Evolutionary conservation across 2,329 filamentous ascomycete species (phyloP), one percentile per base, ranked within the genome.

Genomic region (Orbilia oligospora): DNA sequence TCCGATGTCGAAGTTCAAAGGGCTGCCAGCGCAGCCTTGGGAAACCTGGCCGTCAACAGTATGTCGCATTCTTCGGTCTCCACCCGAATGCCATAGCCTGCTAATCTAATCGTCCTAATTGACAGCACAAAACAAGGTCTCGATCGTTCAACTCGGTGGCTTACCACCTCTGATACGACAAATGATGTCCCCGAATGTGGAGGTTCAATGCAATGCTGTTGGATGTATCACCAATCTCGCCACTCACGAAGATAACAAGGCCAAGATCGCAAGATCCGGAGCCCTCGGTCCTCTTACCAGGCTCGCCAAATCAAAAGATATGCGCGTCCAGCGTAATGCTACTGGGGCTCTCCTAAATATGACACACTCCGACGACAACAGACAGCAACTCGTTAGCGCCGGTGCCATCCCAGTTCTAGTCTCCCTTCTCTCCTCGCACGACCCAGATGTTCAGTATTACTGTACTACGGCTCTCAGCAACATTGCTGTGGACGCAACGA

Each of bases 381-480:
- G 96, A 81, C 94, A 98, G 85, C 94, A 99, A 85, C 91, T 99
- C 30, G 96, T 99, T 81, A 97, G 97, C 81, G 96, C 96, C 55
- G 95, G 95, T 80, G 96, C 96, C n/a, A 97, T 99, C 81, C 96
- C 96, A 4, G 95, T 99, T 8, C 90, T 99, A 27, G 96, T 99
- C 48, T 94, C 97, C 83, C 90, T 99, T 24, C 90, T 99, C 55
- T 94, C 93, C 8, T 98, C 96, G 27, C 87, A 91, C 75, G 96
- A 99, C 83, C 94, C 97, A 81, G 96, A 99, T 83, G 96, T 99
- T 36, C 96, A 99, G 86, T 99, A 99, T 86, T 99, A 99, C 86
- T 99, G 96, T 87, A 99, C 96, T 18, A 99, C 96, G 3, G 96
- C 96, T 12, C 89, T 99, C 75, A 98, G 95, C 88, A 99, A 99